Percentiles rank a stretch among this genome's conserved stretches.
Conservation (phyloP, 768 basidiomycete species). For the Hericium rajendrae region DNA sequence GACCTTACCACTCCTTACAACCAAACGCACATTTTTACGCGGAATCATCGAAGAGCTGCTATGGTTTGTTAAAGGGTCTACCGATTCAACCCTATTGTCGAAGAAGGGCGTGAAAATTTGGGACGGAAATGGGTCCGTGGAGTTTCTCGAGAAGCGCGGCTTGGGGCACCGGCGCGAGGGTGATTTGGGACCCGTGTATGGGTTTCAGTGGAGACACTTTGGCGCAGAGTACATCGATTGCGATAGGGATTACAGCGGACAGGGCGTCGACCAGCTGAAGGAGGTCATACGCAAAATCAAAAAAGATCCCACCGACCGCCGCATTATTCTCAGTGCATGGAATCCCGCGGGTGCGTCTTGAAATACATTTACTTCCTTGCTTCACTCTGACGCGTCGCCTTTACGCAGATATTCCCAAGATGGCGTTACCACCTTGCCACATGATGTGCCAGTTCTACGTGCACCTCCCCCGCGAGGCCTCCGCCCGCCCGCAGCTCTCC, state of each 20-base stretch:
- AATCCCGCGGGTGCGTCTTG: slow-evolving; percentile 77
- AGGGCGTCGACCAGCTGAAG: slow-evolving; percentile 86
- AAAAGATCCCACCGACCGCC: slow-evolving; percentile 84
- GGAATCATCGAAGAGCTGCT: slow-evolving; percentile 91
- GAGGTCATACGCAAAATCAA: slow-evolving; percentile 90
- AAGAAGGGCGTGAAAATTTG: slow-evolving; percentile 89
- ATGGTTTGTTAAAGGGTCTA: slow-evolving; percentile 86
- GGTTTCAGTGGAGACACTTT: slow-evolving; percentile 95
- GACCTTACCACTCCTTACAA: slow-evolving; percentile 84
- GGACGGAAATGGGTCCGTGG: slow-evolving; percentile 91
- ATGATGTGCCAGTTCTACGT: slow-evolving; percentile 99
- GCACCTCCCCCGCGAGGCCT: slow-evolving; percentile 59
- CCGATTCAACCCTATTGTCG: slow-evolving; percentile 68
- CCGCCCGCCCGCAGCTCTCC: slow-evolving; percentile 61
- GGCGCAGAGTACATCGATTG: slow-evolving; percentile 75
- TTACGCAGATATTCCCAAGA: slow-evolving; percentile 69
- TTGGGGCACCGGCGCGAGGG: slow-evolving; percentile 79
- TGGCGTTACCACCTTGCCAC: slow-evolving; percentile 98
- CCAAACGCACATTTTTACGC: slow-evolving; percentile 87
- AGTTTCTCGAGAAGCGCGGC: slow-evolving; percentile 78
- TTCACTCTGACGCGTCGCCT: background rate
- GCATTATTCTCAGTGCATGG: slow-evolving; percentile 96
- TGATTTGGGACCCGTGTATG: slow-evolving; percentile 94
- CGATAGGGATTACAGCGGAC: slow-evolving; percentile 64
- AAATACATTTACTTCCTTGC: background rate